Evolutionary conservation across 148 eudicot genomes (phyloP).

Genomic region (Rhododendron molle): DNA sequence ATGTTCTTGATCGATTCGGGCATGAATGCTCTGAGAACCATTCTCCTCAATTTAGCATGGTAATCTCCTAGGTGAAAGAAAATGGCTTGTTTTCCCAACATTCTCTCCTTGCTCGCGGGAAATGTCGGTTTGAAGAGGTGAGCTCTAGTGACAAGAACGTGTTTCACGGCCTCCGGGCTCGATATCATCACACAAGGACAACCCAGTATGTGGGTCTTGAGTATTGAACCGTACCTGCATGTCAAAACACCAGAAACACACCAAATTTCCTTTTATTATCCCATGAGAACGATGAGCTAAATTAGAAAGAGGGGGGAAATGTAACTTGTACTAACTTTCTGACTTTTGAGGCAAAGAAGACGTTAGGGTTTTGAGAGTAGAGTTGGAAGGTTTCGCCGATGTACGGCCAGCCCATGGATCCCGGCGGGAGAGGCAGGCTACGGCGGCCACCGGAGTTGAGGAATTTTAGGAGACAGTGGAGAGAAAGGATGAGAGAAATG

Average conservation of each 20-base stretch:
- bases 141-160: slow-evolving; percentile 61
- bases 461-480: slow-evolving; percentile 6
- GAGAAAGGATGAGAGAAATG: slow-evolving; percentile 3
- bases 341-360: slow-evolving; percentile 75
- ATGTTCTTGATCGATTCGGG: slow-evolving; percentile 53
- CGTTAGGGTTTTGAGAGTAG: slow-evolving; percentile 84
- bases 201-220: slow-evolving; percentile 83
- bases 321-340: slow-evolving; percentile 53
- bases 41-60: slow-evolving; percentile 63
- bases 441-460: slow-evolving; percentile 11
- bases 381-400: slow-evolving; percentile 89
- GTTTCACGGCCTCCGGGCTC: slow-evolving; percentile 79
- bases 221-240: slow-evolving; percentile 73
- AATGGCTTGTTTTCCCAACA: slow-evolving; percentile 90
- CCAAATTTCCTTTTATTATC: background rate
- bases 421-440: slow-evolving; percentile 74
- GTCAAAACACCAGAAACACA: background rate
- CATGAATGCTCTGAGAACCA: slow-evolving; percentile 72
- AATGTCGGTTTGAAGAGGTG: slow-evolving; percentile 89
- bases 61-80: slow-evolving; percentile 91
- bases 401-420: slow-evolving; percentile 85
- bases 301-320: slow-evolving; percentile 16
- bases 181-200: slow-evolving; percentile 91
- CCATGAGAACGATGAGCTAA: background rate
- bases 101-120: slow-evolving; percentile 92